Conservation (phyloP, 345 rosid genomes). For the Bruguiera gymnorhiza region DNA sequence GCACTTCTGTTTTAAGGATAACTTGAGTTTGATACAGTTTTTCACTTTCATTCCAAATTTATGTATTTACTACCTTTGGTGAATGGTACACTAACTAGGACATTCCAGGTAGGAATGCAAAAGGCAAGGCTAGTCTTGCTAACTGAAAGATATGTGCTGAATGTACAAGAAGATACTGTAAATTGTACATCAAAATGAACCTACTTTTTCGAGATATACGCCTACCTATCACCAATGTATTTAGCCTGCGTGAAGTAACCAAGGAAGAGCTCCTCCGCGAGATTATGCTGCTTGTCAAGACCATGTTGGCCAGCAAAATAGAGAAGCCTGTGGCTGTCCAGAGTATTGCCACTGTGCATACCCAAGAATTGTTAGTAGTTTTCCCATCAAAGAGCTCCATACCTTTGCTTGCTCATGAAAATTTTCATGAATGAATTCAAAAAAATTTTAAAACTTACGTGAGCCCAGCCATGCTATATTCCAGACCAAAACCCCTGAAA, state of each 20-base stretch:
- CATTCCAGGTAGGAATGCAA: too few relatives aligned
- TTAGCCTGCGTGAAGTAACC: slow-evolving; percentile 92
- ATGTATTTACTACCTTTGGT: too few relatives aligned
- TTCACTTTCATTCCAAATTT: not conserved
- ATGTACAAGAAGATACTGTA: not conserved
- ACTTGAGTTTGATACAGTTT: not conserved
- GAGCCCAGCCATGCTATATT: slow-evolving; percentile 75
- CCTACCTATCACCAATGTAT: slow-evolving; percentile 74
- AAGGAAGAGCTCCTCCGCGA: slow-evolving; percentile 69
- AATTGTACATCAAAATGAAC: not conserved
- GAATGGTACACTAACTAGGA: too few relatives aligned
- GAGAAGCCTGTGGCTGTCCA: slow-evolving; percentile 90
- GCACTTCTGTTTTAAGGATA: not conserved
- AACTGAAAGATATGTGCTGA: too few relatives aligned
- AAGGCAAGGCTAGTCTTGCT: too few relatives aligned
- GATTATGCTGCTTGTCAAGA: slow-evolving; percentile 66
- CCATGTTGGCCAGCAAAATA: slow-evolving; percentile 61
- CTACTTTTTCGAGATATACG: not conserved
- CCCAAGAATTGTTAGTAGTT: slow-evolving; percentile 11
- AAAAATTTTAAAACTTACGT: slow-evolving; percentile 51
- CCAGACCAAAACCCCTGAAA: slow-evolving; percentile 62
- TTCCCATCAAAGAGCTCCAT: not conserved
- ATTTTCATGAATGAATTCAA: slow-evolving; percentile 1
- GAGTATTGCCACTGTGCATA: slow-evolving; percentile 58
- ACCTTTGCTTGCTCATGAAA: slow-evolving; percentile 3